These are phyloP conservation scores for Suhomyces bribrorum DNA, from an alignment of 1,139 yeast genomes.

Conservation along the genomic window DNA sequence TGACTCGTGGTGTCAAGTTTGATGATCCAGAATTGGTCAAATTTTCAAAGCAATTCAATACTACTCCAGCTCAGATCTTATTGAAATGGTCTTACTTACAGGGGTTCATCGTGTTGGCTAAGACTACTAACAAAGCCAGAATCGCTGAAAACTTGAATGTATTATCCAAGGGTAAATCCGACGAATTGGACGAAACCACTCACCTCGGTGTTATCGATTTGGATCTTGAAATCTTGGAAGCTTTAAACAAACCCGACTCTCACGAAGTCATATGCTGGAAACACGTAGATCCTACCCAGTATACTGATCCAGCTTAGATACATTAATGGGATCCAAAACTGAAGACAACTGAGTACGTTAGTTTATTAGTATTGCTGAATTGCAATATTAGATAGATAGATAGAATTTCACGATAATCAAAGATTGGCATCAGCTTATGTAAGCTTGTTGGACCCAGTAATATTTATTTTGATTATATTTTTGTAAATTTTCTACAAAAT, in stretches of 20 bases:
- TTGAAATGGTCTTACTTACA: conserved; percentile 45
- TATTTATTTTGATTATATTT: no score
- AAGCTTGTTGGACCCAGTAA: no score
- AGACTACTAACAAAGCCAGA: conserved; percentile 57
- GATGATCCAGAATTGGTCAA: conserved; percentile 49
- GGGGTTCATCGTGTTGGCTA: conserved; percentile 73
- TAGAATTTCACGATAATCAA: neutral
- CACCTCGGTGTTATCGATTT: conserved; percentile 37
- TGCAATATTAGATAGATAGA: neutral
- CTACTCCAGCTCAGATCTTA: conserved; percentile 31
- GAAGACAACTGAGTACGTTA: no score
- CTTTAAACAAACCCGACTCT: conserved; percentile 37
- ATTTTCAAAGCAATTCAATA: conserved; percentile 26
- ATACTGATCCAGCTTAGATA: conserved; percentile 2
- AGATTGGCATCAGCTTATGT: neutral
- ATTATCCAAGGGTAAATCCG: conserved; percentile 27
- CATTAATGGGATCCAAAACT: no score
- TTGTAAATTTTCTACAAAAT: no score
- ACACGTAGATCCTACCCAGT: conserved; percentile 31
- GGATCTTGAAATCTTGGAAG: conserved; percentile 31
- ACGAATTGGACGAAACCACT: conserved; percentile 22
- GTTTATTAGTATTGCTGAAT: neutral
- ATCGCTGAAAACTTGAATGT: conserved; percentile 36
- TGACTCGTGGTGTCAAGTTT: conserved; percentile 60
- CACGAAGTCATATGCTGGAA: conserved; percentile 33